These are phyloP conservation scores for Ampelomyces quisqualis DNA, from an alignment of 2,329 filamentous ascomycete genomes.

Conservation along the genomic window DNA sequence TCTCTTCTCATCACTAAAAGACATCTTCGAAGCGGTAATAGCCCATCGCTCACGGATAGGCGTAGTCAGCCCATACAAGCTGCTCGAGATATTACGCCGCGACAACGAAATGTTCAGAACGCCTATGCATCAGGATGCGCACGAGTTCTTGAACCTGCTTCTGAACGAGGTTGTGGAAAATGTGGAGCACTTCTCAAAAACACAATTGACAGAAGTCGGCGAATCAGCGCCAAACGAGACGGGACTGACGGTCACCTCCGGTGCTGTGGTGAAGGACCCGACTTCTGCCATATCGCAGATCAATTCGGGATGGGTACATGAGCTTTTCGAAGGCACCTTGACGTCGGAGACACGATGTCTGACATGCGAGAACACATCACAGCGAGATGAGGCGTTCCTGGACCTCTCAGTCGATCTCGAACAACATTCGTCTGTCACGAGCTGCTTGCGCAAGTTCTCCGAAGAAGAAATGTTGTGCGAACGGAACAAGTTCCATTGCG, in stretches of 20 bases:
- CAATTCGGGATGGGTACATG: conserved; percentile 79
- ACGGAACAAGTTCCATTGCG: conserved; percentile 97
- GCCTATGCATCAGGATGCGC: conserved; percentile 96
- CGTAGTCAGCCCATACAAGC: conserved; percentile 87
- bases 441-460: conserved; percentile 92
- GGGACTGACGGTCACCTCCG: conserved; percentile 20
- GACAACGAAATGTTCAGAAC: conserved; percentile 98
- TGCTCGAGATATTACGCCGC: conserved; percentile 87
- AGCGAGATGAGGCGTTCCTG: conserved; percentile 91
- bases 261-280: conserved; percentile 21
- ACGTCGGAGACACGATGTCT: conserved; percentile 96
- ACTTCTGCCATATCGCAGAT: conserved; percentile 18
- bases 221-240: conserved; percentile 26
- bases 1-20: conserved; percentile 90
- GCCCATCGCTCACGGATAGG: conserved; percentile 79
- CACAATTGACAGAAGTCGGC: conserved; percentile 50
- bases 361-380: conserved; percentile 93
- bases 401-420: conserved; percentile 95
- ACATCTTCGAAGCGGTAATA: conserved; percentile 91
- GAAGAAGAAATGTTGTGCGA: conserved; percentile 97
- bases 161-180: conserved; percentile 96
- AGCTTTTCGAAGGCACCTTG: conserved; percentile 91
- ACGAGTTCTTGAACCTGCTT: conserved; percentile 92
- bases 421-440: conserved; percentile 92
- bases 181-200: conserved; percentile 81